Percentiles rank a stretch among this genome's conserved stretches.
phyloP scores from a whole-genome alignment of 2,329 filamentous ascomycete genomes.

The Xylaria hypoxylon region DNA sequence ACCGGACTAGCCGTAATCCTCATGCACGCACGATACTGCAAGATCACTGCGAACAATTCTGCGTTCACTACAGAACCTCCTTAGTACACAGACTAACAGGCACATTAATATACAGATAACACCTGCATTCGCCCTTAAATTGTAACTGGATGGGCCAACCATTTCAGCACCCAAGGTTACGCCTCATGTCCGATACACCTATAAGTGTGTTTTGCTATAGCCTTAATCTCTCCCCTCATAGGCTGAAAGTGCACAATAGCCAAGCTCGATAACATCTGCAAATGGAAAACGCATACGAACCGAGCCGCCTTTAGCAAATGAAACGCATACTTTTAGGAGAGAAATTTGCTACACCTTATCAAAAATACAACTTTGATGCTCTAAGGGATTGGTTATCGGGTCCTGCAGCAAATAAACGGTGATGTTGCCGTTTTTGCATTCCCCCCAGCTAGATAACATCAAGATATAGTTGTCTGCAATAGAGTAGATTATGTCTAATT shows the following conservation, averaged over 20 bases:
- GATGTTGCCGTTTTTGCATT: not conserved
- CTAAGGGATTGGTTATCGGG: not conserved
- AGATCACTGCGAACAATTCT: constrained; percentile 27
- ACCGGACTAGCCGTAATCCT: constrained; percentile 32
- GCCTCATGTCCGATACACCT: constrained; percentile 14
- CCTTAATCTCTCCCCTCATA: constrained; percentile 19
- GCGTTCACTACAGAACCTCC: not conserved
- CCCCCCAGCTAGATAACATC: not conserved
- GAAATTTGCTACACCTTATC: not conserved
- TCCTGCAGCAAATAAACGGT: not conserved
- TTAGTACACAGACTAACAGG: not conserved
- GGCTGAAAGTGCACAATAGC: constrained; percentile 5
- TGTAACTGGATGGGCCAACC: not conserved
- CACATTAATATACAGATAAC: constrained; percentile 10
- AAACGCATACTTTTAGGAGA: not conserved
- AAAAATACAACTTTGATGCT: not conserved
- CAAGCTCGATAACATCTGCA: constrained; percentile 5
- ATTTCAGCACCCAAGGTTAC: constrained; percentile 20
- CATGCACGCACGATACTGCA: constrained; percentile 28
- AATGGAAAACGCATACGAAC: constrained; percentile 17
- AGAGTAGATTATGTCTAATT: not conserved
- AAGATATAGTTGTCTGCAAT: not conserved
- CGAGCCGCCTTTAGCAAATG: not conserved
- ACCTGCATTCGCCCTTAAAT: constrained; percentile 8
- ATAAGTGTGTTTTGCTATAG: constrained; percentile 25